A percentile compares a stretch with the other conserved stretches of the same genome.
These are phyloP conservation scores for Marasmius fiardii DNA, from an alignment of 1,284 basidiomycete species.

Conservation along the genomic window DNA sequence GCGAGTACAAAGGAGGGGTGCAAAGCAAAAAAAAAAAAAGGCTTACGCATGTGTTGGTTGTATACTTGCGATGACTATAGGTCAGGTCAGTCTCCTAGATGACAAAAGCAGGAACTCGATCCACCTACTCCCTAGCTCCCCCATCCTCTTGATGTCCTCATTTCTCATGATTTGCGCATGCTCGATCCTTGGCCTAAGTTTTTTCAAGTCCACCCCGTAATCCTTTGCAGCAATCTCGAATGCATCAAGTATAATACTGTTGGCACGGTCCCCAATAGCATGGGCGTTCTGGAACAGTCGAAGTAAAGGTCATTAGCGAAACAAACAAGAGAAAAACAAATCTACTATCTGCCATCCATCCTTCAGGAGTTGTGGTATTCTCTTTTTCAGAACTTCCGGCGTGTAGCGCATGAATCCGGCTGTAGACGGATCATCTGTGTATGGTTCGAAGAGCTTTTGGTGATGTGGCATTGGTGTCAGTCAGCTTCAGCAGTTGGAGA, in stretches of 20 bases:
- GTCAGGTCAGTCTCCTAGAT: not conserved
- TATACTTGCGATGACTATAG: not conserved
- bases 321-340: not conserved
- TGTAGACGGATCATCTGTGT: not conserved
- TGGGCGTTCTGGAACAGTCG: not conserved
- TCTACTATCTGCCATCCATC: constrained; percentile 4
- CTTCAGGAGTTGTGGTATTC: not conserved
- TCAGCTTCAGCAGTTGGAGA: not conserved
- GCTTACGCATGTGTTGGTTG: constrained; percentile 1
- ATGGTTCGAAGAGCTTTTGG: not conserved
- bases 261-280: constrained; percentile 5
- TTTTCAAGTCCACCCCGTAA: constrained; percentile 7
- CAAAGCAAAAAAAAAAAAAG: not conserved
- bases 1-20: not conserved
- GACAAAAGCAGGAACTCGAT: not conserved
- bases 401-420: not conserved
- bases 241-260: constrained; percentile 50
- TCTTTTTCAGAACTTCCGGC: not conserved
- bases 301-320: too few species aligned
- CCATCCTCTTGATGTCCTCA: constrained; percentile 1
- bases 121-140: not conserved
- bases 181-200: not conserved
- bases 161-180: constrained; percentile 5
- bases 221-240: constrained; percentile 43
- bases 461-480: not conserved